Conservation (phyloP, 257 asterid genomes). For the Handroanthus guayacan region DNA sequence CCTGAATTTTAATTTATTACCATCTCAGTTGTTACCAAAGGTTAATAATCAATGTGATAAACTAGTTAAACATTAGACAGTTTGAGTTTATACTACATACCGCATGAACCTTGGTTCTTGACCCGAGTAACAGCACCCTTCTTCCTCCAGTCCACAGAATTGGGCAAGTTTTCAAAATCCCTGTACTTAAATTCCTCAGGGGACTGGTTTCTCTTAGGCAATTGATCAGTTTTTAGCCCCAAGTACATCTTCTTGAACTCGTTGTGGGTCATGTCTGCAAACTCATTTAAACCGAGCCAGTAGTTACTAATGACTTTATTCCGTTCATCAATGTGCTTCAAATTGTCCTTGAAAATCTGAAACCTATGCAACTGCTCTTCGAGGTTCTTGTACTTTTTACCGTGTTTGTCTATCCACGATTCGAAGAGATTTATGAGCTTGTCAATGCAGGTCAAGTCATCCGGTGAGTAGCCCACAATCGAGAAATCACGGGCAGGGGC, state of each 20-base stretch:
- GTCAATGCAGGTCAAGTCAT: constrained; percentile 56
- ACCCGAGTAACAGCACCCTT: constrained; percentile 68
- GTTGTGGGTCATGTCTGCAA: constrained; percentile 70
- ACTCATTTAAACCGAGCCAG: constrained; percentile 71
- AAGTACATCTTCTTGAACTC: constrained; percentile 63
- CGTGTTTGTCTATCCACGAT: constrained; percentile 62
- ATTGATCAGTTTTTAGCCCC: constrained; percentile 54
- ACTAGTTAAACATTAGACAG: not conserved
- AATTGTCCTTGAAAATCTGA: constrained; percentile 65
- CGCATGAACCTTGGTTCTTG: constrained; percentile 78
- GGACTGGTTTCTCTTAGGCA: constrained; percentile 40
- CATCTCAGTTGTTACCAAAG: not conserved
- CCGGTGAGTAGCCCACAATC: constrained; percentile 65
- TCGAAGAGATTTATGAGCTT: constrained; percentile 61
- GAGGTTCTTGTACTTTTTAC: constrained; percentile 55
- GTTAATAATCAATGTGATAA: not conserved
- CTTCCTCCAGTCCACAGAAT: constrained; percentile 72
- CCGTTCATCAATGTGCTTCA: constrained; percentile 66
- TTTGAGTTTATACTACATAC: constrained; percentile 37
- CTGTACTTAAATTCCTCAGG: constrained; percentile 50
- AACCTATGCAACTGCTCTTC: constrained; percentile 70
- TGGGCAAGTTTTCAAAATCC: constrained; percentile 52
- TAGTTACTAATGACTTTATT: constrained; percentile 55
- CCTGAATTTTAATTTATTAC: constrained; percentile 46
- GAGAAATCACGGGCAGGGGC: constrained; percentile 54